These are phyloP conservation scores for Phytophthora parvispora DNA, from an alignment of 352 stramenopile species.

Conservation along the genomic window DNA sequence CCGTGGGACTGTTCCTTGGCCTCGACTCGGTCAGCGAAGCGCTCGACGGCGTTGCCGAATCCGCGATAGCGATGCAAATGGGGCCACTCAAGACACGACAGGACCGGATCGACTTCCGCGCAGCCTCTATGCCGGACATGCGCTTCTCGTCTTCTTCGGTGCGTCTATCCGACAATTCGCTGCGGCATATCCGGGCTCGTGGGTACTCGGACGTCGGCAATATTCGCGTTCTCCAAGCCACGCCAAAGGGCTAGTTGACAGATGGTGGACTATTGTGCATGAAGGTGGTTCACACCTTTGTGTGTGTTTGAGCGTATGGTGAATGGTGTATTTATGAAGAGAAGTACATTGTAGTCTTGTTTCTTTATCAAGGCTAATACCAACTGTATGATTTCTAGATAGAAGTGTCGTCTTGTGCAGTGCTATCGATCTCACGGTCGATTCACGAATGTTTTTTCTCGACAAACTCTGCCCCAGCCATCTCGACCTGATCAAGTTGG, in stretches of 20 bases:
- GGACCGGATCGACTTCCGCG: slow-evolving; percentile 77
- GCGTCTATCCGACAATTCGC: slow-evolving; percentile 28
- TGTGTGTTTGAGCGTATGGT: not conserved
- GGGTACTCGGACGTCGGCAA: slow-evolving; percentile 41
- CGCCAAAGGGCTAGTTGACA: slow-evolving; percentile 1
- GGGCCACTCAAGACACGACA: slow-evolving; percentile 63
- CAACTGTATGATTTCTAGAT: too few species aligned
- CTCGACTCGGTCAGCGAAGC: slow-evolving; percentile 54
- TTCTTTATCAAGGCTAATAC: too few species aligned
- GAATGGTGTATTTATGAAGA: slow-evolving; percentile 14
- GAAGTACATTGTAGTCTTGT: not conserved
- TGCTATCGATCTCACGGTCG: too few species aligned
- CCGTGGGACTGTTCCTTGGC: slow-evolving; percentile 68
- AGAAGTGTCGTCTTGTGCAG: too few species aligned
- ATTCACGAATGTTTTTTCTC: not conserved
- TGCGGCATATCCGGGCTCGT: slow-evolving; percentile 35
- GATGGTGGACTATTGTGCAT: not conserved
- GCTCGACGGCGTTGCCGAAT: slow-evolving; percentile 45
- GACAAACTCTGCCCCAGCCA: not conserved
- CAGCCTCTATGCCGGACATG: slow-evolving; percentile 75
- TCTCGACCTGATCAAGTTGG: not conserved
- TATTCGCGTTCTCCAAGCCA: not conserved
- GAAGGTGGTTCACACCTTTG: too few species aligned
- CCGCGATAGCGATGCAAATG: slow-evolving; percentile 40
- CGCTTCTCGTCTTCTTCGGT: slow-evolving; percentile 56